phyloP scores from a whole-genome alignment of 345 rosid genomes.

The Populus simonii region DNA sequence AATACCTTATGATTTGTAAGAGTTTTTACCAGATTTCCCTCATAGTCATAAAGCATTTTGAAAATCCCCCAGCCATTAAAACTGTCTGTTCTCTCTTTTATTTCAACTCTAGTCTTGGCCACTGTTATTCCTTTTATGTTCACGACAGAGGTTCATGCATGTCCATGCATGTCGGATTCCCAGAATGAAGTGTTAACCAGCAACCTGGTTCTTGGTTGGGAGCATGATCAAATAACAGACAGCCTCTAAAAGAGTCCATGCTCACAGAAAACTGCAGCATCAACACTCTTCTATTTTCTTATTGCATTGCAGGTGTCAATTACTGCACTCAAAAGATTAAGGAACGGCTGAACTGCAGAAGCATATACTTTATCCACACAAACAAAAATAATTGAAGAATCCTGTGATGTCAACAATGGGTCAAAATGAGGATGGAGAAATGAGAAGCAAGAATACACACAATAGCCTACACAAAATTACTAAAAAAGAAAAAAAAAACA shows the following conservation, averaged over 20 bases:
- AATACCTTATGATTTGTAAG: neutral
- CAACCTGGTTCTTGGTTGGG: neutral
- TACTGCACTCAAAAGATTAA: neutral
- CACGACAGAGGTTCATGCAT: neutral
- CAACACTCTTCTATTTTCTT: neutral
- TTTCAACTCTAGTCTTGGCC: neutral
- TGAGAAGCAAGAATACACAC: neutral
- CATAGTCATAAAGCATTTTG: neutral
- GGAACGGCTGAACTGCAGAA: neutral
- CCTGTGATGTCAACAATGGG: neutral
- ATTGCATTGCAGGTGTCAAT: neutral
- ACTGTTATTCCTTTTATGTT: neutral
- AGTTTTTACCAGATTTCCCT: neutral
- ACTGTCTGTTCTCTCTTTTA: no score
- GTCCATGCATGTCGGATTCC: neutral
- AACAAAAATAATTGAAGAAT: neutral
- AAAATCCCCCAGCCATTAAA: neutral
- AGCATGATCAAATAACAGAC: neutral
- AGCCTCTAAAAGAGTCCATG: neutral
- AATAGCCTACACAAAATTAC: constrained; percentile 8
- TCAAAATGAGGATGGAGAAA: neutral
- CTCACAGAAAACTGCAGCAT: neutral
- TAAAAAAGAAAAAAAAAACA: neutral
- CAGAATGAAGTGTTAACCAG: neutral
- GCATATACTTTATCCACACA: constrained; percentile 6